Percentiles rank a stretch among this genome's conserved stretches.
phyloP scores from a whole-genome alignment of 345 rosid genomes.

The rapeseed (Brassica napus) region DNA sequence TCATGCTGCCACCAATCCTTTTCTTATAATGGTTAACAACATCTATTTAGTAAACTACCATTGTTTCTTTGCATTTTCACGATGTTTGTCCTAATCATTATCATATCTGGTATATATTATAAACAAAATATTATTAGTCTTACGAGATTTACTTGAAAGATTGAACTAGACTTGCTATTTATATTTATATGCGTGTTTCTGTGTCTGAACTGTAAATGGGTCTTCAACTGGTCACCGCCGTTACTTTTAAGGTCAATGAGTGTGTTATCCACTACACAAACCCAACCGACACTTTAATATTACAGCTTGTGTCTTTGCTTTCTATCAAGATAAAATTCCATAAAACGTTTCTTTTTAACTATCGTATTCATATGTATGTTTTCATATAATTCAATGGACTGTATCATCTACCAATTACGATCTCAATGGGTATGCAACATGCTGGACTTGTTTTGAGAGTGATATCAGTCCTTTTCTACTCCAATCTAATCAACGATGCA shows the following conservation, averaged over 20 bases:
- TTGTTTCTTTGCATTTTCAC: not conserved
- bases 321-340: not conserved
- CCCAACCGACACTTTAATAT: slow-evolving; percentile 18
- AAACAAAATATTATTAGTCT: not conserved
- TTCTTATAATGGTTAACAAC: not conserved
- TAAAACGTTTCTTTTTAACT: not conserved
- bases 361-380: not conserved
- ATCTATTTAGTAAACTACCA: not conserved
- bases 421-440: not conserved
- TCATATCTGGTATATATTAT: not conserved
- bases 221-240: slow-evolving; percentile 27
- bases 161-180: slow-evolving; percentile 10
- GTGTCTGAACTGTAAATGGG: slow-evolving; percentile 26
- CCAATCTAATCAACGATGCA: slow-evolving; percentile 16
- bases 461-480: not conserved
- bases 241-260: slow-evolving; percentile 22
- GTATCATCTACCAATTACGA: not conserved
- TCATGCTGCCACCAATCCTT: not conserved
- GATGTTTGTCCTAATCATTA: not conserved
- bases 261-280: slow-evolving; percentile 28
- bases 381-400: not conserved
- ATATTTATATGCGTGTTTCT: not conserved
- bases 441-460: slow-evolving; percentile 11
- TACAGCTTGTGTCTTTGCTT: slow-evolving; percentile 19
- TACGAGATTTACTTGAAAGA: not conserved